These are phyloP conservation scores for Fusarium heterosporum DNA, from an alignment of 2,329 filamentous ascomycete genomes.

Conservation along the genomic window DNA sequence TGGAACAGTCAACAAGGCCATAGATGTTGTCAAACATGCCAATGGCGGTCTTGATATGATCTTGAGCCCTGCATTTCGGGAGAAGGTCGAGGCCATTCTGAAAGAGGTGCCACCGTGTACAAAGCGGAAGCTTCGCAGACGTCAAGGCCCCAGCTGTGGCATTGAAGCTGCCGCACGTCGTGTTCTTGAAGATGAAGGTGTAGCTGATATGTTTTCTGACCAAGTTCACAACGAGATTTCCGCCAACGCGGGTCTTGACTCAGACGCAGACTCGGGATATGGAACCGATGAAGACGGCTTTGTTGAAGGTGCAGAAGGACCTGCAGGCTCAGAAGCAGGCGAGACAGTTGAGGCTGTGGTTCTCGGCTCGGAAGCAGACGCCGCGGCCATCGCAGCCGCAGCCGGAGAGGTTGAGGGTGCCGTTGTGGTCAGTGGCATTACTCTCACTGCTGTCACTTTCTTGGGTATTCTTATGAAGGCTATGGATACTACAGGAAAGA, in stretches of 20 bases:
- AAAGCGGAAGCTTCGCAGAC: slow-evolving; percentile 1
- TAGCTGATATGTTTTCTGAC: slow-evolving; percentile 4
- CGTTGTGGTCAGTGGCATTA: not conserved
- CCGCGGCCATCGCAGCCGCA: not conserved
- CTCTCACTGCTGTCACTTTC: not conserved
- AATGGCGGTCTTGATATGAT: slow-evolving; percentile 12
- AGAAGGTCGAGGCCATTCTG: slow-evolving; percentile 3
- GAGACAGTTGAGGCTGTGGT: slow-evolving; percentile 5
- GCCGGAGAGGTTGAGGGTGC: not conserved
- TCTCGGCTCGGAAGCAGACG: slow-evolving; percentile 1
- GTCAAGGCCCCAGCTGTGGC: slow-evolving; percentile 5
- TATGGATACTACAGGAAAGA: slow-evolving; percentile 4
- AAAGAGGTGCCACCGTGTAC: slow-evolving; percentile 9
- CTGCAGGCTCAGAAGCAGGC: slow-evolving; percentile 2
- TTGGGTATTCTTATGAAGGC: slow-evolving; percentile 7
- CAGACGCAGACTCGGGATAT: not conserved
- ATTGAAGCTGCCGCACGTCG: slow-evolving; percentile 3
- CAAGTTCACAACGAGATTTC: slow-evolving; percentile 1
- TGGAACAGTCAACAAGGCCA: slow-evolving; percentile 2
- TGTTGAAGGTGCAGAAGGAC: slow-evolving; percentile 7
- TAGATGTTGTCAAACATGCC: slow-evolving; percentile 3
- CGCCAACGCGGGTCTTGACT: not conserved
- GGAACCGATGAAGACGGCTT: slow-evolving; percentile 6
- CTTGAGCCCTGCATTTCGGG: slow-evolving; percentile 7
- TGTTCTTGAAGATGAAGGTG: slow-evolving; percentile 1